These are phyloP conservation scores for Scedosporium boydii DNA, from an alignment of 2,329 filamentous ascomycete species.

Conservation along the genomic window DNA sequence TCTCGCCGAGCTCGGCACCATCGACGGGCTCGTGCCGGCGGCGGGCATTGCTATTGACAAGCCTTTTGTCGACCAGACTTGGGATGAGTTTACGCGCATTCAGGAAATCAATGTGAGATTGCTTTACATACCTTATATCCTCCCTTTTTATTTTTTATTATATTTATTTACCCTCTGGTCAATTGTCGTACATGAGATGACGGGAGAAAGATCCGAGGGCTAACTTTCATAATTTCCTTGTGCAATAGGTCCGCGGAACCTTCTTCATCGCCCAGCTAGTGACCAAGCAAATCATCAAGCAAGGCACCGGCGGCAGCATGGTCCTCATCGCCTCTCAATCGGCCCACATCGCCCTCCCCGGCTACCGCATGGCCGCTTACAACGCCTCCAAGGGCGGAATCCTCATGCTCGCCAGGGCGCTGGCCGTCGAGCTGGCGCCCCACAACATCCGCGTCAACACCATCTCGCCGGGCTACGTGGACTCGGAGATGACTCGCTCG, in stretches of 20 bases:
- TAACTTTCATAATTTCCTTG: not conserved
- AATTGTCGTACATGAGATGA: too few species aligned
- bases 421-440: conserved; percentile 27
- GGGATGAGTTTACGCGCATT: too few species aligned
- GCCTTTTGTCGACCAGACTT: conserved; percentile 21
- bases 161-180: too few species aligned
- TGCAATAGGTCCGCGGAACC: conserved; percentile 25
- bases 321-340: conserved; percentile 28
- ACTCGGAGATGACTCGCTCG: conserved; percentile 24
- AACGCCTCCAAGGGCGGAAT: conserved; percentile 32
- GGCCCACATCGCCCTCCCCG: conserved; percentile 24
- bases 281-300: conserved; percentile 28
- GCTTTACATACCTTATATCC: too few species aligned
- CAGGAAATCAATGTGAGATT: too few species aligned
- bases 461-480: conserved; percentile 27
- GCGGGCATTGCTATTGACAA: conserved; percentile 33
- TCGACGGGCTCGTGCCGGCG: conserved; percentile 22
- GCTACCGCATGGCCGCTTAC: conserved; percentile 29
- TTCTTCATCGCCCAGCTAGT: conserved; percentile 30
- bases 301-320: conserved; percentile 27
- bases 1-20: conserved; percentile 15
- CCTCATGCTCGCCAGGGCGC: conserved; percentile 26
- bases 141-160: conserved; percentile 19
- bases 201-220: conserved; percentile 23
- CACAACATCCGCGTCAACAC: conserved; percentile 27